Evolutionary conservation across 78 protist species (phyloP).

Genomic region (Bodo saltans): DNA sequence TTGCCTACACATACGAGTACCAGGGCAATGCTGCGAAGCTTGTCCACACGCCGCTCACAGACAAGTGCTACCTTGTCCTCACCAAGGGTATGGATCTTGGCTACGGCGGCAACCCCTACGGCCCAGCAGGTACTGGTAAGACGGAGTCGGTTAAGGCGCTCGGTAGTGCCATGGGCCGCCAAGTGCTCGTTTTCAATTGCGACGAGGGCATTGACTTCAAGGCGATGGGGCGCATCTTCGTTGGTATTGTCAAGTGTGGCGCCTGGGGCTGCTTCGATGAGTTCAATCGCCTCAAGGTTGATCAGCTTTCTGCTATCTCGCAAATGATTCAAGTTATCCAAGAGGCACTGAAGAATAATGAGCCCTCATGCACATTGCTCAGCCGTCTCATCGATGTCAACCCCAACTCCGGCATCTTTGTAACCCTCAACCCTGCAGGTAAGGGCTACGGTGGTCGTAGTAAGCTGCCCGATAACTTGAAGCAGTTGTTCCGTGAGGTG

Average conservation of each 20-base stretch:
- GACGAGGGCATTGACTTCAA: slow-evolving; percentile 83
- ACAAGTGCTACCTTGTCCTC: slow-evolving; percentile 77
- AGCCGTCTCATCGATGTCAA: slow-evolving; percentile 43
- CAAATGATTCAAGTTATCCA: slow-evolving; percentile 80
- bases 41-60: slow-evolving; percentile 88
- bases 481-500: slow-evolving; percentile 79
- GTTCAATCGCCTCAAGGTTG: slow-evolving; percentile 50
- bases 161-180: slow-evolving; percentile 63
- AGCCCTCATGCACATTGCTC: slow-evolving; percentile 32
- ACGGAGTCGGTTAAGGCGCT: slow-evolving; percentile 78
- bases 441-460: slow-evolving; percentile 82
- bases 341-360: slow-evolving; percentile 1
- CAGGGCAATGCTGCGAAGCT: slow-evolving; percentile 78
- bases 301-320: slow-evolving; percentile 74
- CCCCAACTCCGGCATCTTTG: slow-evolving; percentile 66
- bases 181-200: slow-evolving; percentile 84
- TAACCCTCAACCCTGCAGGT: slow-evolving; percentile 81
- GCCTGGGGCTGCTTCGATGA: slow-evolving; percentile 74
- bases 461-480: slow-evolving; percentile 80
- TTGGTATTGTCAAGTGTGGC: slow-evolving; percentile 78
- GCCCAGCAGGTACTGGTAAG: slow-evolving; percentile 79
- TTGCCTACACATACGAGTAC: slow-evolving; percentile 78
- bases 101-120: slow-evolving; percentile 84
- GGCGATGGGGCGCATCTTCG: slow-evolving; percentile 80
- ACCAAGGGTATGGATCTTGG: slow-evolving; percentile 77